Conservation (phyloP, 106 monocot genomes). For the Xerophyta viscosa region DNA sequence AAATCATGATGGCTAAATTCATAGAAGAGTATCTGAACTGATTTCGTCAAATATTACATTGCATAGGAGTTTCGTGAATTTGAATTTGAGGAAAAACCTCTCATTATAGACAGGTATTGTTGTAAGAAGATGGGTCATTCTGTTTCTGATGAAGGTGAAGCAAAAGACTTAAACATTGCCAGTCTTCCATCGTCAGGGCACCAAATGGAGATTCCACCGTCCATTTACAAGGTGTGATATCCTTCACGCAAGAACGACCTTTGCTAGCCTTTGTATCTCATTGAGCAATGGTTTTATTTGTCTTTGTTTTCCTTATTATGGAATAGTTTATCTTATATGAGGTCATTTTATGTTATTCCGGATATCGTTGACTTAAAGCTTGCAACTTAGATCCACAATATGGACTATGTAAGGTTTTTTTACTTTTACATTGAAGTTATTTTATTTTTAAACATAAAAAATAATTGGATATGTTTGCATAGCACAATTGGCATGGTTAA, state of each 20-base stretch:
- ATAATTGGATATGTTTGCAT: too few relatives aligned
- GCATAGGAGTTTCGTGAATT: too few relatives aligned
- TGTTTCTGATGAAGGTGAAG: conserved; percentile 11
- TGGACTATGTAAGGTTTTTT: conserved; percentile 86
- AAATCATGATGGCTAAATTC: too few relatives aligned
- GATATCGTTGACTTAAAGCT: conserved; percentile 67
- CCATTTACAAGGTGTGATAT: conserved; percentile 47
- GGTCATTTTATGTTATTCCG: conserved; percentile 8
- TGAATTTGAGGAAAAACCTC: too few relatives aligned
- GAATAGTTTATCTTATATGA: not conserved
- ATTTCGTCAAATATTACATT: too few relatives aligned
- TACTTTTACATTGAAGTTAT: too few relatives aligned
- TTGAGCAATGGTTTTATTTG: not conserved
- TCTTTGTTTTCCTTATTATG: not conserved
- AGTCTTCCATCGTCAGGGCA: conserved; percentile 12
- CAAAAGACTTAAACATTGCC: conserved; percentile 18
- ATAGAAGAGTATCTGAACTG: too few relatives aligned
- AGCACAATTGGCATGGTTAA: too few relatives aligned
- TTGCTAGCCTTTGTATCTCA: conserved; percentile 78
- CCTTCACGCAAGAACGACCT: conserved; percentile 64
- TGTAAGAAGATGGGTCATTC: conserved; percentile 5
- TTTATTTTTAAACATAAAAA: too few relatives aligned
- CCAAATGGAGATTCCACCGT: not conserved
- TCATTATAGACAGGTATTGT: not conserved
- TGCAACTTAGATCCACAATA: conserved; percentile 45